Conservation (phyloP, 139 green algal genomes). For the Trebouxia sp. region DNA sequence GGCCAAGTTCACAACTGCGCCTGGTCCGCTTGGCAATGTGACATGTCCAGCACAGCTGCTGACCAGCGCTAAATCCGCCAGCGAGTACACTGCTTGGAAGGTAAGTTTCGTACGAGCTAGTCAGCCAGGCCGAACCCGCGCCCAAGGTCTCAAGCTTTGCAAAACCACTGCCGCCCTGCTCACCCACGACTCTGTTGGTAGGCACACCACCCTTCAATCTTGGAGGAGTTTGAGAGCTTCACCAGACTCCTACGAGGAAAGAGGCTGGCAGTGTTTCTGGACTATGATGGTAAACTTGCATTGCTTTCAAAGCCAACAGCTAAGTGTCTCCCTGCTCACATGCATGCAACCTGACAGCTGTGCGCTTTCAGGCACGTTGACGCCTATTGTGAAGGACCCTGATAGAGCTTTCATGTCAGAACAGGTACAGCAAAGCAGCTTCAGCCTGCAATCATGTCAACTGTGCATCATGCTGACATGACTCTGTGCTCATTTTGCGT, state of each 20-base stretch:
- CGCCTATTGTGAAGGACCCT: slow-evolving; percentile 94
- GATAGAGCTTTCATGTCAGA: slow-evolving; percentile 88
- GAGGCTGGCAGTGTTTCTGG: slow-evolving; percentile 90
- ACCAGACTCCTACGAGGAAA: slow-evolving; percentile 59
- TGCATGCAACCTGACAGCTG: neutral
- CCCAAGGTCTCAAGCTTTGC: no score
- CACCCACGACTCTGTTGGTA: slow-evolving; percentile 33
- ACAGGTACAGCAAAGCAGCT: slow-evolving; percentile 46
- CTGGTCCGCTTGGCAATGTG: neutral
- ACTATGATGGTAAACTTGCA: slow-evolving; percentile 85
- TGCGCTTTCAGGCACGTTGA: slow-evolving; percentile 85
- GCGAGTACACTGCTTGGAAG: neutral
- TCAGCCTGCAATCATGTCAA: no score
- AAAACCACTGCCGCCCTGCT: neutral
- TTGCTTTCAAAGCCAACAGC: neutral
- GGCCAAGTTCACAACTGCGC: neutral
- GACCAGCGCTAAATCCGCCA: neutral
- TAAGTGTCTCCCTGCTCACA: neutral
- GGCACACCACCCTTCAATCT: slow-evolving; percentile 66
- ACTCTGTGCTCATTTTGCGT: no score
- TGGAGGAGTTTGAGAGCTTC: slow-evolving; percentile 64
- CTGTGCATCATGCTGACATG: no score
- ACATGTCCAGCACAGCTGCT: neutral
- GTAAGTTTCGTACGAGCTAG: neutral
- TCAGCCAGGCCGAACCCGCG: no score